A percentile compares a stretch with the other conserved stretches of the same genome.
phyloP scores from a whole-genome alignment of 129 eudicot species.

The Dittrichia graveolens region DNA sequence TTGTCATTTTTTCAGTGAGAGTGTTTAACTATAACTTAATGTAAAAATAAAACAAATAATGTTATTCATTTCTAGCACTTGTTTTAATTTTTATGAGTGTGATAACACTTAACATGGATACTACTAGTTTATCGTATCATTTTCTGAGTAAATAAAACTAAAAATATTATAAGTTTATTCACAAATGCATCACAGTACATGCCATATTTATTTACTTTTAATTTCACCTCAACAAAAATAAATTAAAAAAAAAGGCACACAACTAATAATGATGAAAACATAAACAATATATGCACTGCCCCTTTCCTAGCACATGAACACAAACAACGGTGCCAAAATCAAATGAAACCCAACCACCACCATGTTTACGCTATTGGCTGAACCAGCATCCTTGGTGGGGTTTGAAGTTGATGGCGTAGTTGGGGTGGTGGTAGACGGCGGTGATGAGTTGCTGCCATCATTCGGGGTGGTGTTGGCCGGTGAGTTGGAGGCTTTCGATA shows the following conservation, averaged over 20 bases:
- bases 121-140: too few species aligned
- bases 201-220: too few species aligned
- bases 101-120: too few species aligned
- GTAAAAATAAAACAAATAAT: too few species aligned
- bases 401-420: slow-evolving; percentile 41
- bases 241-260: background rate
- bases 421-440: slow-evolving; percentile 30
- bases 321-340: slow-evolving; percentile 50
- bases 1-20: too few species aligned
- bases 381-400: slow-evolving; percentile 22
- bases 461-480: slow-evolving; percentile 31
- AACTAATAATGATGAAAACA: slow-evolving; percentile 4
- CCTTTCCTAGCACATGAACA: slow-evolving; percentile 73
- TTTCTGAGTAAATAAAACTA: too few species aligned
- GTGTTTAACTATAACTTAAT: too few species aligned
- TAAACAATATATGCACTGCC: slow-evolving; percentile 67
- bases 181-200: too few species aligned
- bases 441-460: slow-evolving; percentile 25
- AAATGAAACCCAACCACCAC: slow-evolving; percentile 22
- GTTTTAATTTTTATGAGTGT: too few species aligned
- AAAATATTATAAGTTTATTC: too few species aligned
- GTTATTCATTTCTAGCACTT: too few species aligned
- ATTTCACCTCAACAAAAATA: background rate
- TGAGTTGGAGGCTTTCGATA: slow-evolving; percentile 24
- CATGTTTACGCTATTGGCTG: slow-evolving; percentile 24